Conservation (phyloP, 805 yeast species). For the Metschnikowia aberdeeniae region DNA sequence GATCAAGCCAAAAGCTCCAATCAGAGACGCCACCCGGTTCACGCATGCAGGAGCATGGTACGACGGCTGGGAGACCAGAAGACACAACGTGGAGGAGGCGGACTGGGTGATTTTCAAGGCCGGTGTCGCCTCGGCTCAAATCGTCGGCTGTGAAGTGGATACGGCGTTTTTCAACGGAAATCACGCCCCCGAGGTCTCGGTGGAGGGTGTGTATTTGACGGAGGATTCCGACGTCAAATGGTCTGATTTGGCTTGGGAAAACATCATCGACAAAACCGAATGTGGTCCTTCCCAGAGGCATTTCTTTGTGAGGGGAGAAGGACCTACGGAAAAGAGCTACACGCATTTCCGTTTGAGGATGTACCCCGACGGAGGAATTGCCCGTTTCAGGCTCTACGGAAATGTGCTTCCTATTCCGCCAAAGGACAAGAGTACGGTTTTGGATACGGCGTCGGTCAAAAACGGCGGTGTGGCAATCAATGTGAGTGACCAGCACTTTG, state of each 20-base stretch:
- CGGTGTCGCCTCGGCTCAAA: conserved; percentile 78
- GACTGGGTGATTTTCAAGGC: conserved; percentile 84
- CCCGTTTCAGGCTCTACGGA: conserved; percentile 89
- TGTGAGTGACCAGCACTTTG: conserved; percentile 90
- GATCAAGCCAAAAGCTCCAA: conserved; percentile 75
- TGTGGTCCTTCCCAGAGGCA: conserved; percentile 91
- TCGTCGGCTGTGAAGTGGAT: conserved; percentile 85
- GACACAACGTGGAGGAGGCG: conserved; percentile 80
- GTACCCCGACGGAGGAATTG: conserved; percentile 99
- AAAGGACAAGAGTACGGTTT: conserved; percentile 34
- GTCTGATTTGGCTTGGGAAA: conserved; percentile 54
- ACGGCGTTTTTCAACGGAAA: conserved; percentile 94
- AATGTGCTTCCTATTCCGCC: conserved; percentile 70
- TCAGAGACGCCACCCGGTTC: conserved; percentile 76
- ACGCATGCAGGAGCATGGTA: conserved; percentile 93
- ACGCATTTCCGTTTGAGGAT: conserved; percentile 81
- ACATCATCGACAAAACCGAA: conserved; percentile 62
- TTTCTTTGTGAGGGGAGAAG: conserved; percentile 59
- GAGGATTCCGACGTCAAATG: conserved; percentile 29
- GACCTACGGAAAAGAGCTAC: conserved; percentile 56
- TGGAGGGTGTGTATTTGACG: conserved; percentile 58
- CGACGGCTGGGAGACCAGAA: conserved; percentile 98
- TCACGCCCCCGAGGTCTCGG: conserved; percentile 87
- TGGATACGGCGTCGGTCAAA: conserved; percentile 77
- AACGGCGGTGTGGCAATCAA: conserved; percentile 87